Conservation (phyloP, 2,329 filamentous ascomycete genomes). For the Diplocarpon mali region DNA sequence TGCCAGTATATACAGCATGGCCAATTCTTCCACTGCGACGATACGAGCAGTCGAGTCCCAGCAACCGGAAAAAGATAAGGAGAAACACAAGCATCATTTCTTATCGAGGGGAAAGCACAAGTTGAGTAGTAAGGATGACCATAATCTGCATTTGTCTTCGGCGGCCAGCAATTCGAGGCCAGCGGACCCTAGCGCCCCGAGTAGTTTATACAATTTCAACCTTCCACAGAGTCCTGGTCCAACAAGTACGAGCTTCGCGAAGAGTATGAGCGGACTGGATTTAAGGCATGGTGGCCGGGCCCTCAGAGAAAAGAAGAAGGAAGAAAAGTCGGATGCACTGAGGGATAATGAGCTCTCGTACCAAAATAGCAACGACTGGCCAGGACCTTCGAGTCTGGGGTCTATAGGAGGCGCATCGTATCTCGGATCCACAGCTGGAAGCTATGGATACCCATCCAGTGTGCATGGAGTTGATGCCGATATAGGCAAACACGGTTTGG, state of each 20-base stretch:
- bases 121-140: slow-evolving; percentile 60
- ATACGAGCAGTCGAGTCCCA: slow-evolving; percentile 52
- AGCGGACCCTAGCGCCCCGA: slow-evolving; percentile 63
- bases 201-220: slow-evolving; percentile 69
- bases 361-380: slow-evolving; percentile 33
- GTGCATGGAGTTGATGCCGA: slow-evolving; percentile 43
- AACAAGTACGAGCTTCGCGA: slow-evolving; percentile 57
- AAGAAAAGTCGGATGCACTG: slow-evolving; percentile 41
- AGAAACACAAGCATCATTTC: slow-evolving; percentile 73
- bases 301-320: slow-evolving; percentile 70
- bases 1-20: slow-evolving; percentile 58
- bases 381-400: slow-evolving; percentile 41
- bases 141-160: slow-evolving; percentile 61
- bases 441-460: slow-evolving; percentile 24
- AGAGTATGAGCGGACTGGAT: slow-evolving; percentile 72
- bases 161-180: slow-evolving; percentile 67
- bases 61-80: slow-evolving; percentile 43
- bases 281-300: slow-evolving; percentile 66
- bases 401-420: slow-evolving; percentile 33
- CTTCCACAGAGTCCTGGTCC: slow-evolving; percentile 61
- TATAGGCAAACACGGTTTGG: slow-evolving; percentile 49
- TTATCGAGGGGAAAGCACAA: slow-evolving; percentile 71
- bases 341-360: slow-evolving; percentile 27
- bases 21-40: slow-evolving; percentile 68
- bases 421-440: slow-evolving; percentile 14